phyloP scores from a whole-genome alignment of 2,329 filamentous ascomycete species.

The Stromatinia cepivora region DNA sequence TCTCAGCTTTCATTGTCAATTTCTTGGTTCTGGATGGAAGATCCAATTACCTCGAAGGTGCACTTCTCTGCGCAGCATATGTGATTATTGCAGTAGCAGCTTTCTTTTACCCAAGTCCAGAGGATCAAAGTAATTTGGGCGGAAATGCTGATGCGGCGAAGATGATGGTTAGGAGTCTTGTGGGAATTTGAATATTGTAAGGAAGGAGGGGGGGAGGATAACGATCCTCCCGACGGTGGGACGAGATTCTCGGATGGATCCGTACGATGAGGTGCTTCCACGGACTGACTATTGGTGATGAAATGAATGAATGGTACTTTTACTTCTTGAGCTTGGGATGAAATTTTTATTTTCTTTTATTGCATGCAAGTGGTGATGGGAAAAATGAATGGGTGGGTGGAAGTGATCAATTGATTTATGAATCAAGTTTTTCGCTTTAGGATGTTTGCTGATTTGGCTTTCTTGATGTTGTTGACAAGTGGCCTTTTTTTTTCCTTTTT shows the following conservation, averaged over 20 bases:
- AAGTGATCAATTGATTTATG: background rate
- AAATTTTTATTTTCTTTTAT: background rate
- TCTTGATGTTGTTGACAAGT: background rate
- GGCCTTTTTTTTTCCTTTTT: too few relatives aligned
- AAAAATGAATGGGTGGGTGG: background rate
- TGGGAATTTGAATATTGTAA: constrained; percentile 8
- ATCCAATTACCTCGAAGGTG: constrained; percentile 84
- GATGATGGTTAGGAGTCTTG: constrained; percentile 32
- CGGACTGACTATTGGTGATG: background rate
- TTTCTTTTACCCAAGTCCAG: constrained; percentile 62
- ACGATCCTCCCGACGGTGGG: background rate
- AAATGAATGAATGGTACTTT: background rate
- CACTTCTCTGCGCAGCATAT: constrained; percentile 65
- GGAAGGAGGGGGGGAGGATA: background rate
- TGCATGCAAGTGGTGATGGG: background rate
- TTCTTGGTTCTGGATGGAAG: constrained; percentile 83
- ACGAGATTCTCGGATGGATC: background rate
- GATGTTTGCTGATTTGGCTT: too few relatives aligned
- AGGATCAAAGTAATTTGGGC: constrained; percentile 48
- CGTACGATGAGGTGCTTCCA: background rate
- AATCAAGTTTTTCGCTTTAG: background rate
- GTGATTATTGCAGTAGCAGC: constrained; percentile 67
- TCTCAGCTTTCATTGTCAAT: constrained; percentile 82
- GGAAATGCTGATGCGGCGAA: constrained; percentile 37
- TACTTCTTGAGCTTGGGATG: background rate